phyloP scores from a whole-genome alignment of 2,329 filamentous ascomycete genomes.

The Aspergillus spinulosporus region DNA sequence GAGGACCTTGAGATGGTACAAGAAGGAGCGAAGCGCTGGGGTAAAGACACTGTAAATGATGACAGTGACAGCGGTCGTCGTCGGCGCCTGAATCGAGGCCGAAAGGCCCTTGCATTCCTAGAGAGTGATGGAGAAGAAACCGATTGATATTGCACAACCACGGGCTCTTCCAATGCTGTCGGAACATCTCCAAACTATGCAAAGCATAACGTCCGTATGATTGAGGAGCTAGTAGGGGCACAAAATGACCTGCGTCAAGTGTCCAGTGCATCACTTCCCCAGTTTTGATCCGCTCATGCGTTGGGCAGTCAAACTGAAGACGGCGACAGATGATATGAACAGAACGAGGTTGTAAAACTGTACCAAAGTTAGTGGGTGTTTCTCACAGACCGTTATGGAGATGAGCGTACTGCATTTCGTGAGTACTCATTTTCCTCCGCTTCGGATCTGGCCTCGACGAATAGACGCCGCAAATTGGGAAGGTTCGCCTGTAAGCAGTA shows the following conservation, averaged over 20 bases:
- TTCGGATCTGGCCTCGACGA: constrained; percentile 90
- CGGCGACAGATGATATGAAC: constrained; percentile 93
- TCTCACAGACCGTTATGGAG: background rate
- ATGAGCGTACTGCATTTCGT: constrained; percentile 73
- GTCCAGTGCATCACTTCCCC: constrained; percentile 32
- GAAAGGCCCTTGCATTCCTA: constrained; percentile 58
- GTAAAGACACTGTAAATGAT: constrained; percentile 51
- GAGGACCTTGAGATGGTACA: constrained; percentile 83
- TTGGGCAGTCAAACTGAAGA: constrained; percentile 91
- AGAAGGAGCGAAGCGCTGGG: constrained; percentile 79
- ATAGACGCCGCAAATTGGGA: constrained; percentile 91
- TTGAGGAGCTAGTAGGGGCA: constrained; percentile 7
- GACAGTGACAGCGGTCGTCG: constrained; percentile 40
- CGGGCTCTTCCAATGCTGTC: background rate
- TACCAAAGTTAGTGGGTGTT: constrained; percentile 5
- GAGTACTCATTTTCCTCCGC: constrained; percentile 94
- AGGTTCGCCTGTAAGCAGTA: constrained; percentile 51
- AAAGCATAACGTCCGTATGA: constrained; percentile 2
- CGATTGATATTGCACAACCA: constrained; percentile 33
- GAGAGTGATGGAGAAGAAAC: constrained; percentile 68
- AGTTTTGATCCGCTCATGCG: constrained; percentile 61
- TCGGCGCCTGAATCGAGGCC: constrained; percentile 46
- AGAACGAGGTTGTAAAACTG: constrained; percentile 95
- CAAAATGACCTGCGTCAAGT: background rate
- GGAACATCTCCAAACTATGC: constrained; percentile 6